phyloP scores from a whole-genome alignment of 1,284 basidiomycete species.

The Rhodotorula sp. region DNA sequence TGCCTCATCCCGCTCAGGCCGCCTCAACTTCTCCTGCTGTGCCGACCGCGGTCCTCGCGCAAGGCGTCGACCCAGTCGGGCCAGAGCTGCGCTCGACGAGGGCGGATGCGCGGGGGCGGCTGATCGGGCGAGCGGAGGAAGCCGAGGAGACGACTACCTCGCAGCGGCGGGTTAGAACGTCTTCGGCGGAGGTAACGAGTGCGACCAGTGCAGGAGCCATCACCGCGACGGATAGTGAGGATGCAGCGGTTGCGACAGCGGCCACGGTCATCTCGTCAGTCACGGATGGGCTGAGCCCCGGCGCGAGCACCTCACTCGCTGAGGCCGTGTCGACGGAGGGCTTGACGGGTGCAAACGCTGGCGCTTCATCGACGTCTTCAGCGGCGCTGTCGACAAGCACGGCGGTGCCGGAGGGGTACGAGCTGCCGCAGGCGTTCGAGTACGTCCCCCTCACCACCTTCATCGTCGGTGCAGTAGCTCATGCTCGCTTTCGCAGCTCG shows the following conservation, averaged over 20 bases:
- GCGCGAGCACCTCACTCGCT: background rate
- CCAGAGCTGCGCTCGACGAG: background rate
- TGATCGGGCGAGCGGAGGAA: background rate
- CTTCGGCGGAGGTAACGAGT: background rate
- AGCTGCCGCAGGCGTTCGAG: conserved; percentile 41
- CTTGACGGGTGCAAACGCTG: accelerated
- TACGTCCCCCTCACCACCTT: conserved; percentile 11
- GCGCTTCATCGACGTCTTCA: background rate
- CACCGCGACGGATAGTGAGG: background rate
- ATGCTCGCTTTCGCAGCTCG: conserved; percentile 21
- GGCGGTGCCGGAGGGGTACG: conserved; percentile 29
- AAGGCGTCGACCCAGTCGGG: background rate
- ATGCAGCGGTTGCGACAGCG: background rate
- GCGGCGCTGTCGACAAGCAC: conserved; percentile 9
- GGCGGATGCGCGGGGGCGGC: background rate
- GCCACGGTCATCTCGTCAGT: background rate
- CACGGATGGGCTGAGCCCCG: background rate
- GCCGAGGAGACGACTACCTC: background rate
- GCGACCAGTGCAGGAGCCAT: background rate
- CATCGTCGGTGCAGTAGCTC: background rate
- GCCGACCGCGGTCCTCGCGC: background rate
- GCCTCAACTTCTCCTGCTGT: background rate
- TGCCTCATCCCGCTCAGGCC: background rate
- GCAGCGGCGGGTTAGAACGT: background rate
- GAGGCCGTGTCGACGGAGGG: too few species aligned